Evolutionary conservation across 495 filamentous ascomycete genomes (phyloP), one percentile per base, ranked within the genome.

Genomic region (Aspergillus leporis): DNA sequence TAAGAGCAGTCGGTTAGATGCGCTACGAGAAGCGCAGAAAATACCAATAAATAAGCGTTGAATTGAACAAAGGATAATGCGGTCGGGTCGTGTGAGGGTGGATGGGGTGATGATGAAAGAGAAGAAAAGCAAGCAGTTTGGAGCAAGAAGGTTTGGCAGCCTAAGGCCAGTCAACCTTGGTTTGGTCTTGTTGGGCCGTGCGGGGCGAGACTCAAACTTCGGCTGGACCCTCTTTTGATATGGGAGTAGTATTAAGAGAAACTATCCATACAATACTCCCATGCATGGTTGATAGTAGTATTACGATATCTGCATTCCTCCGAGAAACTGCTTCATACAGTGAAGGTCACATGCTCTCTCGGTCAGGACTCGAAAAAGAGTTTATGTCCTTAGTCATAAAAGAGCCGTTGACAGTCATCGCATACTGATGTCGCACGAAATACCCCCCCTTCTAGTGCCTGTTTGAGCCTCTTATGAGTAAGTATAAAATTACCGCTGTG

Each of bases 201-300:
- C 63, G 60, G 61, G 64, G 60, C 53, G 57, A 60, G 48, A 47
- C 53, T 23, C 41, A 38, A 22, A 52, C 41, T 57, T 51, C 54
- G 61, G 57, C 62, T 51, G 58, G 59, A 56, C 54, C 41, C 49
- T 53, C 28, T 40, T 18, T 40, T n/a, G n/a, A n/a, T n/a, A n/a
- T n/a, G n/a, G n/a, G n/a, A n/a, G n/a, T n/a, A n/a, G n/a, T n/a
- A n/a, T n/a, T n/a, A n/a, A n/a, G n/a, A n/a, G n/a, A n/a, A n/a
- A n/a, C n/a, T n/a, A n/a, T n/a, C n/a, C n/a, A n/a, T n/a, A n/a
- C n/a, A n/a, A n/a, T 40, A 12, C 16, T 4, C 16, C 25, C 25
- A 28, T 43, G 40, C 46, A 12, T 23, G 3, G 46, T 18, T 49
- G 46, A 22, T 49, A 49, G n/a, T 12, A 49, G 21, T 49, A 49